These are phyloP conservation scores for Medicago truncatula DNA, from an alignment of 306 rosid genomes.

Conservation along the genomic window DNA sequence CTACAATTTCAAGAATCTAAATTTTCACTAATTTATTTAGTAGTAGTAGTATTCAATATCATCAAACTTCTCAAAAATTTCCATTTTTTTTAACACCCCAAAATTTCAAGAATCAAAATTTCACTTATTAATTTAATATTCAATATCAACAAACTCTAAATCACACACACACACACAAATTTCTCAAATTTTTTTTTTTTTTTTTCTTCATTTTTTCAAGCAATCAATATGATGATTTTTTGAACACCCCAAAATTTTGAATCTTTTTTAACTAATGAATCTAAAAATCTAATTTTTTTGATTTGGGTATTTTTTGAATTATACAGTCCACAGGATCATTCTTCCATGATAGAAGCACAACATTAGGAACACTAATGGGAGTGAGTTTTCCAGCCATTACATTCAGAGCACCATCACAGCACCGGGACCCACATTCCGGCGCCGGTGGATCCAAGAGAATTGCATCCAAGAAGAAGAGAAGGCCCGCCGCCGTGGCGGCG, in stretches of 20 bases:
- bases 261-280: slow-evolving; percentile 2
- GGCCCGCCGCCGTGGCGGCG: slow-evolving; percentile 36
- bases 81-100: not conserved
- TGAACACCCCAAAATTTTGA: slow-evolving; percentile 33
- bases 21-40: too few species aligned
- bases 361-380: slow-evolving; percentile 93
- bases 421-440: slow-evolving; percentile 54
- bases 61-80: not conserved
- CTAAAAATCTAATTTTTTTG: not conserved
- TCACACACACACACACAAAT: not conserved
- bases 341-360: slow-evolving; percentile 96
- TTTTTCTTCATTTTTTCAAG: not conserved
- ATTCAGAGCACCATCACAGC: slow-evolving; percentile 84
- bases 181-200: not conserved
- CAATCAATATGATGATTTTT: not conserved
- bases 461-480: slow-evolving; percentile 58
- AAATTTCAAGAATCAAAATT: not conserved
- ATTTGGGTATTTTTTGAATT: slow-evolving; percentile 17
- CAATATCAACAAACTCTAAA: not conserved
- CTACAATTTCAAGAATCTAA: too few species aligned
- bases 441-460: slow-evolving; percentile 38
- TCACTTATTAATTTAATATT: not conserved
- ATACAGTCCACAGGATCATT: slow-evolving; percentile 93
- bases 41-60: too few species aligned
- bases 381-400: slow-evolving; percentile 86